A percentile compares a stretch with the other conserved stretches of the same genome.
Evolutionary conservation across 2,329 filamentous ascomycete species (phyloP).

Genomic region (Trichoderma oligosporum): DNA sequence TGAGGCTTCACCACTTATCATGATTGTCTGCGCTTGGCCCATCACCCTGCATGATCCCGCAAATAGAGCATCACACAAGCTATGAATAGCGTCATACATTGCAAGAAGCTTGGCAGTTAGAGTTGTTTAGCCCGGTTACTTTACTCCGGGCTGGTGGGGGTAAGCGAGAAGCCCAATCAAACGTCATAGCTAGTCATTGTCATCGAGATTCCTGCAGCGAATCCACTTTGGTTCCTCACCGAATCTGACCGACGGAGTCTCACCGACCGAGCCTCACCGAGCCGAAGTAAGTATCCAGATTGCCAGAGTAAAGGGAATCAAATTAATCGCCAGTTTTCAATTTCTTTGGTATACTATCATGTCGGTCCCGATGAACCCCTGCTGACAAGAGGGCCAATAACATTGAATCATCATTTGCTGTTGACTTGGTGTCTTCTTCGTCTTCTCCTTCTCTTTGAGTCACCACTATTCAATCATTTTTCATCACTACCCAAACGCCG

Average conservation of each 20-base stretch:
- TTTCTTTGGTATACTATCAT: background rate
- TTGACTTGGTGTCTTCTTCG: too few species aligned
- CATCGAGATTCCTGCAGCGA: slow-evolving; percentile 7
- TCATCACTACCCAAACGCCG: slow-evolving; percentile 19
- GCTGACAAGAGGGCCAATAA: background rate
- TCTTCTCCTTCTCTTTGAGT: background rate
- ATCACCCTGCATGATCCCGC: slow-evolving; percentile 3
- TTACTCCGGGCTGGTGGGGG: background rate
- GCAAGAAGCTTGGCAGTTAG: slow-evolving; percentile 15
- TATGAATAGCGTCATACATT: slow-evolving; percentile 14
- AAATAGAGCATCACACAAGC: background rate
- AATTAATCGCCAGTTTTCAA: too few species aligned
- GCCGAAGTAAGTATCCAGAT: background rate
- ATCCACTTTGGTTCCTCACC: slow-evolving; percentile 9
- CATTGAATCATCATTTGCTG: background rate
- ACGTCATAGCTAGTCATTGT: slow-evolving; percentile 14
- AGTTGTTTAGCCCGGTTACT: slow-evolving; percentile 11
- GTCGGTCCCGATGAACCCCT: background rate
- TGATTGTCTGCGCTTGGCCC: background rate
- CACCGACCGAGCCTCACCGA: slow-evolving; percentile 5
- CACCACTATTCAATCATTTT: slow-evolving; percentile 17
- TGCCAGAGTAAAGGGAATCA: background rate
- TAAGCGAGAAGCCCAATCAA: slow-evolving; percentile 5
- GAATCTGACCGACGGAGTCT: background rate
- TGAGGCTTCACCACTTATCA: background rate